Evolutionary conservation across 164 flowering plant species (phyloP).

Genomic region (Cinnamomum chago): DNA sequence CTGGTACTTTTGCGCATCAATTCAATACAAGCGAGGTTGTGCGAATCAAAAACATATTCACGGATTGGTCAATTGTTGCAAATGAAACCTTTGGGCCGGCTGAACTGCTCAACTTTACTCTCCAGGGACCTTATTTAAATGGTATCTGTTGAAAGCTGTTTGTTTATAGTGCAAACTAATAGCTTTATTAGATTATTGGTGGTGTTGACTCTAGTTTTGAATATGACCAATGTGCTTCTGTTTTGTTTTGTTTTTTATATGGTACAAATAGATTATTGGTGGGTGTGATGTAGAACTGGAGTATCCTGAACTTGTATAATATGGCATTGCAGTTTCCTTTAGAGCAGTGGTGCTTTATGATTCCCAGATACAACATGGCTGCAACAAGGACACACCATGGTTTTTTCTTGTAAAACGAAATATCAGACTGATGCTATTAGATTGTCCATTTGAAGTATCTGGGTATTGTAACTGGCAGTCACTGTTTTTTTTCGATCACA

Average conservation of each 20-base stretch:
- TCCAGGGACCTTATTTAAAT: constrained; percentile 43
- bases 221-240: neutral
- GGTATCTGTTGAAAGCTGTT: constrained; percentile 37
- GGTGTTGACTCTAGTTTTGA: neutral
- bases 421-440: no score
- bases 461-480: no score
- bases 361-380: neutral
- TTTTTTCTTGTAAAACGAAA: no score
- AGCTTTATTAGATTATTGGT: neutral
- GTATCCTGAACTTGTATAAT: neutral
- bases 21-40: constrained; percentile 65
- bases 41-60: constrained; percentile 50
- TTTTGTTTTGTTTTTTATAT: neutral
- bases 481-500: neutral
- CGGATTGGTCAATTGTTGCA: constrained; percentile 57
- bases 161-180: neutral
- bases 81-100: constrained; percentile 76
- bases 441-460: no score
- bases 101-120: constrained; percentile 61
- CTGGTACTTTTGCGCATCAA: neutral
- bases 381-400: neutral
- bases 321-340: neutral
- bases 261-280: neutral
- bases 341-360: no score
- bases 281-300: neutral